Evolutionary conservation across 2,329 filamentous ascomycete species (phyloP), one percentile per base, ranked within the genome.

Genomic region (Colletotrichum spinosum): DNA sequence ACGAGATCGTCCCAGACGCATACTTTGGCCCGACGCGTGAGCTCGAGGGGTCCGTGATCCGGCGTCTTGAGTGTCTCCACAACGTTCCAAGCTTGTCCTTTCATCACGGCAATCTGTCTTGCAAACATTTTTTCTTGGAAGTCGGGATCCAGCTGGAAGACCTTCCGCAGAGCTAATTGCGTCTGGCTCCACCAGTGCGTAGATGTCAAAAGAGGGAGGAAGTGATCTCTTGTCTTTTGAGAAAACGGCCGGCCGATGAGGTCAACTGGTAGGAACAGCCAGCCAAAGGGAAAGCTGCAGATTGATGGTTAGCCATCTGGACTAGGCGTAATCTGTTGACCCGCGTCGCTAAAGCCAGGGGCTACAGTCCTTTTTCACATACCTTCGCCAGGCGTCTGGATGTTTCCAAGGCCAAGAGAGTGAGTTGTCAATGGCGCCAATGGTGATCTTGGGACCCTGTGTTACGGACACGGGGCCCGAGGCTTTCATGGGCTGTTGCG

Each of bases 351-450:
- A n/a, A 17, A 25, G 4, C 4, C 25, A 25, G 25, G 25, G 25
- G 25, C 25, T 25, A 25, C 25, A 25, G 2, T n/a, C 57, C 33
- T 17, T n/a, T 41, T 41, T 8, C 17, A 58, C 74, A 69, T 73
- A 83, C 84, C 84, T 90, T 74, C 87, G 81, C 85, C 89, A 91
- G 38, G 95, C 96, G 82, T 99, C 95, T 0, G 95, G 95, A 73
- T 98, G 95, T 77, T 98, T 98, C 96, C 95, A 99, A 2, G 96
- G 96, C 94, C 96, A 99, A 2, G 96, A 98, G 69, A 99, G 79
- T 70, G 94, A 97, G 78, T 99, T 99, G 78, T 99, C 96, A 70
- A 99, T 99, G 61, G 96, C 96, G 51, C 96, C 96, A 60, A 99
- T 85, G 4, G 87, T 88, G 63, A 97, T 91, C 33, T 85, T 84